A percentile compares a stretch with the other conserved stretches of the same genome.
Conservation (phyloP, 352 stramenopile genomes). For the Phytophthora pseudosyringae region DNA sequence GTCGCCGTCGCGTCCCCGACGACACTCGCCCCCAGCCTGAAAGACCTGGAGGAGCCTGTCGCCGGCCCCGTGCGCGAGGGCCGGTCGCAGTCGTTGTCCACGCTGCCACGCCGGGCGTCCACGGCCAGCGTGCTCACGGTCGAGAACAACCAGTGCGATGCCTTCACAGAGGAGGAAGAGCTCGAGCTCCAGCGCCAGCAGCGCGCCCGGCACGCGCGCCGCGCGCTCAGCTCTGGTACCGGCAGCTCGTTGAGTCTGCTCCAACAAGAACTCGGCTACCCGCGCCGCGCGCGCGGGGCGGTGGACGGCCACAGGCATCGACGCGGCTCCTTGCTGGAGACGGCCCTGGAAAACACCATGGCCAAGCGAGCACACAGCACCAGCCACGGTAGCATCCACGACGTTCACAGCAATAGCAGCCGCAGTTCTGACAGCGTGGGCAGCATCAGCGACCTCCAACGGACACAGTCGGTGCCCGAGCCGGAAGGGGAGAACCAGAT, state of each 20-base stretch:
- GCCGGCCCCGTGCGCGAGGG: slow-evolving; percentile 37
- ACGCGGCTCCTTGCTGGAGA: slow-evolving; percentile 48
- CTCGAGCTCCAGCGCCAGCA: slow-evolving; percentile 35
- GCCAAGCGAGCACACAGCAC: slow-evolving; percentile 27
- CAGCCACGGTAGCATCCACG: slow-evolving; percentile 23
- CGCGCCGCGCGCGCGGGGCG: slow-evolving; percentile 26
- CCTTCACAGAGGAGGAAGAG: slow-evolving; percentile 37
- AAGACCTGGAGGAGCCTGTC: slow-evolving; percentile 27
- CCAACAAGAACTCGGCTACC: slow-evolving; percentile 82
- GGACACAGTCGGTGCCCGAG: slow-evolving; percentile 36
- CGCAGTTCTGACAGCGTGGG: slow-evolving; percentile 25
- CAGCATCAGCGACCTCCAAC: slow-evolving; percentile 28
- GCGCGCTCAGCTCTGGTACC: slow-evolving; percentile 66
- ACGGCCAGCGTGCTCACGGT: slow-evolving; percentile 38
- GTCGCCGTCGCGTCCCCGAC: slow-evolving; percentile 37
- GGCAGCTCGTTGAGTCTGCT: slow-evolving; percentile 58
- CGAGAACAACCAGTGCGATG: slow-evolving; percentile 10
- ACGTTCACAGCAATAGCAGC: slow-evolving; percentile 26
- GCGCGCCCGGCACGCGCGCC: slow-evolving; percentile 36
- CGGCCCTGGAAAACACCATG: slow-evolving; percentile 30
- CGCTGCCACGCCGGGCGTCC: slow-evolving; percentile 29
- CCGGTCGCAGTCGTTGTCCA: slow-evolving; percentile 57
- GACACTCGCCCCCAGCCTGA: slow-evolving; percentile 27
- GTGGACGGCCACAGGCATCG: slow-evolving; percentile 35
- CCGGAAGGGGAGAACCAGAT: slow-evolving; percentile 39